phyloP scores from a whole-genome alignment of 2,329 filamentous ascomycete genomes.

The Nigrospora oryzae region DNA sequence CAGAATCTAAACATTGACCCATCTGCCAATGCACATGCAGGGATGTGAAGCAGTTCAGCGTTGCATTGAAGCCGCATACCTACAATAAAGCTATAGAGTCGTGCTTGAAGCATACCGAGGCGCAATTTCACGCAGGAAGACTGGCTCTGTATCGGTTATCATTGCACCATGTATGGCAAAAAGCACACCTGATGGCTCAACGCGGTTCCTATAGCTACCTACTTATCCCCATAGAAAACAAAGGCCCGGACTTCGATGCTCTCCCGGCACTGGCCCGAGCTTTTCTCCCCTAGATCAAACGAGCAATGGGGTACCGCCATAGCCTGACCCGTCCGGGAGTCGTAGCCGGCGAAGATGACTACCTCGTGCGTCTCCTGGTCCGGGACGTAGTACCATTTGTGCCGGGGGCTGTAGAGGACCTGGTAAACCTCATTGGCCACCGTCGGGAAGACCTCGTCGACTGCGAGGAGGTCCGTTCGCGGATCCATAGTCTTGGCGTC shows the following conservation, averaged over 20 bases:
- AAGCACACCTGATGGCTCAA: too few species aligned
- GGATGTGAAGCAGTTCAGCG: too few species aligned
- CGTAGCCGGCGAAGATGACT: constrained; percentile 8
- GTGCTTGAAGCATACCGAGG: too few species aligned
- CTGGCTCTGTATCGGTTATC: too few species aligned
- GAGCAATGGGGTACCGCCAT: constrained; percentile 10
- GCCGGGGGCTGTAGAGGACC: constrained; percentile 7
- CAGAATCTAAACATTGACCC: too few species aligned
- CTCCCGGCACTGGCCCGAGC: neutral
- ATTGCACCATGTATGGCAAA: too few species aligned
- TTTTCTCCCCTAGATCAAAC: constrained; percentile 7
- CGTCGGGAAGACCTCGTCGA: constrained; percentile 11
- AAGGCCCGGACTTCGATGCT: constrained; percentile 2
- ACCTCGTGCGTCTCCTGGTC: constrained; percentile 8
- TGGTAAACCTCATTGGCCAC: constrained; percentile 11
- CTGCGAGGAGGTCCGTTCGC: constrained; percentile 6
- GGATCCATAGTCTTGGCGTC: constrained; percentile 7
- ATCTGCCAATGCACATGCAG: too few species aligned
- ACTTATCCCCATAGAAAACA: neutral
- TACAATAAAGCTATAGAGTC: too few species aligned
- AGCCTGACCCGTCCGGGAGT: constrained; percentile 7
- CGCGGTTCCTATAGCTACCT: too few species aligned
- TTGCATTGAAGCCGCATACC: too few species aligned
- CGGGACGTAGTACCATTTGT: constrained; percentile 10
- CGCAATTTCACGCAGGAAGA: too few species aligned